phyloP scores from a whole-genome alignment of 1,284 basidiomycete species.

The Ceratobasidium sp. region DNA sequence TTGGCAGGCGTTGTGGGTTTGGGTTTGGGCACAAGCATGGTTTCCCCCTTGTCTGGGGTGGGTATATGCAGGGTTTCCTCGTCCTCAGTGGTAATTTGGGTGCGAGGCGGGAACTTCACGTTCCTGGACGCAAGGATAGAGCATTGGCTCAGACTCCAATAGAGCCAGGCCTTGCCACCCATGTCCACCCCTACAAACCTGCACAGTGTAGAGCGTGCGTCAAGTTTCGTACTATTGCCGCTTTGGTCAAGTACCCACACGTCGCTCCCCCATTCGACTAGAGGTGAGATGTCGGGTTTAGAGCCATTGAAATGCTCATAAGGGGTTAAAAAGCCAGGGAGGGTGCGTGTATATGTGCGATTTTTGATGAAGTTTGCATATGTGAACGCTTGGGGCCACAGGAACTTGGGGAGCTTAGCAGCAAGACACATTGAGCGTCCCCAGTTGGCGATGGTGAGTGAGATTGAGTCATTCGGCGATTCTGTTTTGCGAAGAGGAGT shows the following conservation, averaged over 20 bases:
- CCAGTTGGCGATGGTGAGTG: constrained; percentile 16
- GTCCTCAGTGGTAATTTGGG: neutral
- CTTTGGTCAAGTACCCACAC: constrained; percentile 24
- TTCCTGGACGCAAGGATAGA: constrained; percentile 6
- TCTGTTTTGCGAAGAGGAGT: constrained; percentile 47
- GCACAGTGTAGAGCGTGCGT: constrained; percentile 28
- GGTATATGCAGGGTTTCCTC: neutral
- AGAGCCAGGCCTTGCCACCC: constrained; percentile 3
- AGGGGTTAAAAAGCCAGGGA: constrained; percentile 50
- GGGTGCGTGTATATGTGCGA: constrained; percentile 44
- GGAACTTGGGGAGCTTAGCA: constrained; percentile 19
- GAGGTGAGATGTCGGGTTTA: constrained; percentile 51
- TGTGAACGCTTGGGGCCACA: constrained; percentile 44
- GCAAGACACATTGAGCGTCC: constrained; percentile 38
- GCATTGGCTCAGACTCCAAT: constrained; percentile 17
- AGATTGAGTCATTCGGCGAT: constrained; percentile 46
- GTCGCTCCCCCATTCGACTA: constrained; percentile 43
- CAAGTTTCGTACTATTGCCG: neutral
- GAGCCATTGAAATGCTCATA: constrained; percentile 49
- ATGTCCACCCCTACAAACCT: constrained; percentile 14
- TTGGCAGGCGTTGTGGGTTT: neutral
- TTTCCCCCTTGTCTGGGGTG: neutral
- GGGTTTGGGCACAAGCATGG: neutral
- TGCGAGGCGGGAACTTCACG: constrained; percentile 18
- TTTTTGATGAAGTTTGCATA: constrained; percentile 43